phyloP scores from a whole-genome alignment of 148 eudicot species.

The Heliamphora exappendiculata region DNA sequence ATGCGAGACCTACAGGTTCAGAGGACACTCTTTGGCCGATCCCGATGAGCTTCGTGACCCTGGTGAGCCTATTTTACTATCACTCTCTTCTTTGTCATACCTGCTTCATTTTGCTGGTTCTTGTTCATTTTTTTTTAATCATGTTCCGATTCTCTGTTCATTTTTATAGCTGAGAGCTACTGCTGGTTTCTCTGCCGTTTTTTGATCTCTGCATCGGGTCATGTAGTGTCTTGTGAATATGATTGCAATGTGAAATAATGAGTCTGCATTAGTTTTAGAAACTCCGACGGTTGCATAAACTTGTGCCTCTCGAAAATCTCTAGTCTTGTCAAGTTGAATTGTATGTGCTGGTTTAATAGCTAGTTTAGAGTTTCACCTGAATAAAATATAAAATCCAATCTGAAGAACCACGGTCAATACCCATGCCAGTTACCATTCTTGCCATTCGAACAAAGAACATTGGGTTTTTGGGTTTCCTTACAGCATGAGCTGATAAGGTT shows the following conservation, averaged over 20 bases:
- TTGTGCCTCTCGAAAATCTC: not conserved
- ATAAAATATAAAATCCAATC: too few species aligned
- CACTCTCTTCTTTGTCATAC: not conserved
- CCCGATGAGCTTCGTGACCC: constrained; percentile 99
- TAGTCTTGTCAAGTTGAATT: not conserved
- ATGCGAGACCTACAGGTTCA: constrained; percentile 88
- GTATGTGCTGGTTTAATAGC: not conserved
- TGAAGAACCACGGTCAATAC: too few species aligned
- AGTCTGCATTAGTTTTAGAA: not conserved
- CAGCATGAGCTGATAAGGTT: not conserved
- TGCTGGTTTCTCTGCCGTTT: not conserved
- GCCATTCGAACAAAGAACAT: not conserved
- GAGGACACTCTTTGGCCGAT: constrained; percentile 97
- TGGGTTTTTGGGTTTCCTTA: not conserved
- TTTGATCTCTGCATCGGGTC: not conserved
- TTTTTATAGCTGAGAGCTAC: not conserved
- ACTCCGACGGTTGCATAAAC: not conserved
- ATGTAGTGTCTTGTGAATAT: not conserved
- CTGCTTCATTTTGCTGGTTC: not conserved
- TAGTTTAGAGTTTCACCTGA: not conserved
- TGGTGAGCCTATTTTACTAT: constrained; percentile 33
- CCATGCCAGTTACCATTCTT: too few species aligned
- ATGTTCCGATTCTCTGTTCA: not conserved
- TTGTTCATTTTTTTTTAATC: not conserved
- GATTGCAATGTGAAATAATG: not conserved